Evolutionary conservation across 2,329 filamentous ascomycete species (phyloP), one percentile per base, ranked within the genome.

Genomic region (Diaporthe ilicicola): DNA sequence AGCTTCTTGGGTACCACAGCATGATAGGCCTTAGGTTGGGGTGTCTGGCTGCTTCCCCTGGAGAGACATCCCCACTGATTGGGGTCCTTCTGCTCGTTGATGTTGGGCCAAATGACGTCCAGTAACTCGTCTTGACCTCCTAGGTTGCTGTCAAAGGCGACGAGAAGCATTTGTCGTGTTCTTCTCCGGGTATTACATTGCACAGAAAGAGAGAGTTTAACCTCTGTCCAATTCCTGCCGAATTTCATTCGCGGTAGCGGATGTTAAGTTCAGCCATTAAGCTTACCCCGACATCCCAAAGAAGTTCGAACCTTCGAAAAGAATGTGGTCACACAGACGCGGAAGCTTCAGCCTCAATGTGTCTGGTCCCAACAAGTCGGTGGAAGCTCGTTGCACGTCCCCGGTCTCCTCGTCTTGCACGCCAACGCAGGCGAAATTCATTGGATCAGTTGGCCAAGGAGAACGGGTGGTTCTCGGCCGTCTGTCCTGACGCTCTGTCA

Each of bases 1-100:
- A 51, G 46, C 29, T 65, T 39, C 24, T 22, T 67, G 48, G 46
- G 70, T 70, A 53, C 29, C 46, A 70, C 70, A 54, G n/a, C 70
- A 37, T 27, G 22, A 19, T 48, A 51, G 27, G 39, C 34, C 39
- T 54, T 24, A 48, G 67, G 44, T 62, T 51, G 32, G 56, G 42
- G 32, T 61, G 15, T 50, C n/a, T 56, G 54, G 53, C n/a, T 56
- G 53, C 42, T 42, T 48, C 59, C 59, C 42, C 19, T 32, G 27
- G 42, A 62, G 42, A 67, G 65, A 56, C 51, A 46, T 48, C 12
- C 19, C 59, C 27, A 59, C 53, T 39, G 19, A 59, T 50, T 48
- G 65, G 42, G 51, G 8, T 27, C 9, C 22, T 37, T 27, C n/a
- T 15, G 29, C 24, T 67, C 53, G 17, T 68, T 19, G 42, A n/a